phyloP scores from a whole-genome alignment of 2,329 filamentous ascomycete species.

The Colletotrichum cuscutae region DNA sequence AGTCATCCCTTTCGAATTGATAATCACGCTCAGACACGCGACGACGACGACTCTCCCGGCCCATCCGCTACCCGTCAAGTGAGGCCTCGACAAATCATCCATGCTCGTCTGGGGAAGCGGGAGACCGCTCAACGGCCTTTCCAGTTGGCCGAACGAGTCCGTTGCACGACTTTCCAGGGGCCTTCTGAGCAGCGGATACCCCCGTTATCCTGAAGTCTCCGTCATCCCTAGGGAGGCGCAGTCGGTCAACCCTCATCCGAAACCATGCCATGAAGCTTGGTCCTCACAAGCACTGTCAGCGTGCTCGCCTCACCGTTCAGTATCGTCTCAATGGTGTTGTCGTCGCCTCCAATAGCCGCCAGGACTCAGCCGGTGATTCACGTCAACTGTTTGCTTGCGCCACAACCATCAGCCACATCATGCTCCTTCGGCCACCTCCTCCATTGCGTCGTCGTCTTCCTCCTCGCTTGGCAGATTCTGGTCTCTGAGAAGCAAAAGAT shows the following conservation, averaged over 20 bases:
- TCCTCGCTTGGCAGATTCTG: slow-evolving; percentile 57
- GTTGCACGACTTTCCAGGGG: not conserved
- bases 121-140: slow-evolving; percentile 9
- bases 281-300: slow-evolving; percentile 6
- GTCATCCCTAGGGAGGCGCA: slow-evolving; percentile 25
- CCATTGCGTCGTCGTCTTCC: slow-evolving; percentile 45
- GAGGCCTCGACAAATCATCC: not conserved
- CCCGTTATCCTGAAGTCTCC: slow-evolving; percentile 2
- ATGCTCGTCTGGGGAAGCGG: slow-evolving; percentile 30
- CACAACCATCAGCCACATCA: not conserved
- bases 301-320: not conserved
- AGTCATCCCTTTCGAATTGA: not conserved
- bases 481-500: slow-evolving; percentile 54
- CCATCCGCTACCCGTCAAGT: slow-evolving; percentile 15
- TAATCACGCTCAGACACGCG: slow-evolving; percentile 1
- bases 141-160: slow-evolving; percentile 7
- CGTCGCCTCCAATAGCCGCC: not conserved
- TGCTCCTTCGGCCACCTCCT: slow-evolving; percentile 18
- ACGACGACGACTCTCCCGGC: slow-evolving; percentile 19
- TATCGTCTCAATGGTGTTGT: not conserved
- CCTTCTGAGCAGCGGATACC: not conserved
- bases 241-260: slow-evolving; percentile 28
- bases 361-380: not conserved
- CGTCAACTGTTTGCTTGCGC: not conserved
- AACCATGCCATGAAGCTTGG: slow-evolving; percentile 26